Conservation (phyloP, 2,329 filamentous ascomycete species). For the Colletotrichum liriopes region DNA sequence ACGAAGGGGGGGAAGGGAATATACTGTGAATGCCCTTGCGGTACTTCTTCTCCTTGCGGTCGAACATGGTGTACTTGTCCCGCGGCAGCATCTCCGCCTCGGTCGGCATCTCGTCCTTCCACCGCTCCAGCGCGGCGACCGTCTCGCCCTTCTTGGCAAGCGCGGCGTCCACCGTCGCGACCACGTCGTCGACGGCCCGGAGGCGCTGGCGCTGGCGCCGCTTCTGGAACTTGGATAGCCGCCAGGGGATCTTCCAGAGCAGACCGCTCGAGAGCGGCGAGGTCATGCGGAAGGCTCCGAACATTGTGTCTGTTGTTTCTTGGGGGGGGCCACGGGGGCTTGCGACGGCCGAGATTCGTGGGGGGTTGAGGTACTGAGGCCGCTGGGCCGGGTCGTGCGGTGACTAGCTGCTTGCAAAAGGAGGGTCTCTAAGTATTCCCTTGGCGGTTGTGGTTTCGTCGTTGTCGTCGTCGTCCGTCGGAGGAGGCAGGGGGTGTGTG, state of each 20-base stretch:
- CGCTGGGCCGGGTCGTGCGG: neutral
- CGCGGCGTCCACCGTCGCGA: constrained; percentile 85
- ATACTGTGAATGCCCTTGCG: constrained; percentile 97
- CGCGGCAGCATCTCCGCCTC: constrained; percentile 95
- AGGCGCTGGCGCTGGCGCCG: constrained; percentile 87
- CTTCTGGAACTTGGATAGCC: constrained; percentile 93
- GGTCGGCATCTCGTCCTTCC: constrained; percentile 96
- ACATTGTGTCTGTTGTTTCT: constrained; percentile 72
- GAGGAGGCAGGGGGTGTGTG: neutral
- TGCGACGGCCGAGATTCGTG: neutral
- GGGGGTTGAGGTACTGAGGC: neutral
- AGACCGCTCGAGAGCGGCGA: constrained; percentile 84
- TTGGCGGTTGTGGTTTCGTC: neutral
- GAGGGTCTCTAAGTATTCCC: neutral
- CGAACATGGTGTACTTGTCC: constrained; percentile 99
- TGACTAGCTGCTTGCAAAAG: neutral
- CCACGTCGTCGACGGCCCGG: constrained; percentile 88
- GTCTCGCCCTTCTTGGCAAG: constrained; percentile 81
- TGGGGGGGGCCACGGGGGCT: constrained; percentile 6
- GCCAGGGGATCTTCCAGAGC: constrained; percentile 98
- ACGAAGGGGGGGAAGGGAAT: constrained; percentile 56
- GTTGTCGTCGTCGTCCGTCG: constrained; percentile 13
- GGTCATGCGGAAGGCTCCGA: constrained; percentile 85
- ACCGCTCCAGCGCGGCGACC: constrained; percentile 85
- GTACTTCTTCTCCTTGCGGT: constrained; percentile 95